Evolutionary conservation across 2,329 filamentous ascomycete species (phyloP), one percentile per base, ranked within the genome.

Genomic region (Fusarium xyrophilum): DNA sequence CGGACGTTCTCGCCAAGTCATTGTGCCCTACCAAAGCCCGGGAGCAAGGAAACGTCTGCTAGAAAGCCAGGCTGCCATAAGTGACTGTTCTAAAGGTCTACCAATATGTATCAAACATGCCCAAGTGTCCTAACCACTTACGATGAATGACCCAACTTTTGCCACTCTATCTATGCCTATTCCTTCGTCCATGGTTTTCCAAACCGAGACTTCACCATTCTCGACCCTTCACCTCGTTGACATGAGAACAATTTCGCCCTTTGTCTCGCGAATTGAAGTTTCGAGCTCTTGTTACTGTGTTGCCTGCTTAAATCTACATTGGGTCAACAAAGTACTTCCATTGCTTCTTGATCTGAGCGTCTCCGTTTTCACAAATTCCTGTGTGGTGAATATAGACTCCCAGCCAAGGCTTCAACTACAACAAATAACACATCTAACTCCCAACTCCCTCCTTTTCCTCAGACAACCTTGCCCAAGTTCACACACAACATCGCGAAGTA

Each of bases 101-200:
- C 14, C 11, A 23, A 5, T 14, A 7, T 23, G 10, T 11, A 7
- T 7, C 4, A 2, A 40, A 11, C 38, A 7, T 23, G 0, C 9
- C 6, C 6, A 23, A 23, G 21, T 17, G 9, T 23, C 9, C 11
- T 5, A 11, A 17, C 17, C 5, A 17, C 7, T 23, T 7, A 8
- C 3, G 5, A 15, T 3, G n/a, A 39, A 2, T 39, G n/a, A 15
- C n/a, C 5, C 1, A 15, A 10, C 0, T 0, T 8, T 39, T 21
- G n/a, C 13, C 36, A 39, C n/a, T 39, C 0, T 15, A 39, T 39
- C 0, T 15, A 39, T 15, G 13, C 9, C 13, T 21, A 10, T 15
- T 21, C 0, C 8, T 1, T 39, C 13, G n/a, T 21, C 6, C n/a
- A n/a, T n/a, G n/a, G n/a, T n/a, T n/a, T n/a, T n/a, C n/a, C 38